Percentiles rank a stretch among this genome's conserved stretches.
Evolutionary conservation across 345 rosid genomes (phyloP).

Genomic region (Arabidopsis suecica): DNA sequence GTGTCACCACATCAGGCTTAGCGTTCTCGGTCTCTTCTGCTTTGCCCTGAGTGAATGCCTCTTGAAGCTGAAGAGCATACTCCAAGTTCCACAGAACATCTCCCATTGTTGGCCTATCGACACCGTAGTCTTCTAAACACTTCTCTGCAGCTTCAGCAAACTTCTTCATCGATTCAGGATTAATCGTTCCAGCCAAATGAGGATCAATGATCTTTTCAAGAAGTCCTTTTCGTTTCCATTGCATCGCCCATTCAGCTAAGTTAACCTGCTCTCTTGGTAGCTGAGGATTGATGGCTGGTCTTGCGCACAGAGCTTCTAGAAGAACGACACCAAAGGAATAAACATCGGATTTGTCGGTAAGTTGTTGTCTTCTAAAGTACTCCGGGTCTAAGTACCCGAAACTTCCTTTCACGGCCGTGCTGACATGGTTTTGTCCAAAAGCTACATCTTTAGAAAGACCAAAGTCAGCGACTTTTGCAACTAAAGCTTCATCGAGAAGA

Average conservation of each 20-base stretch:
- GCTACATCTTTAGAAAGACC: constrained; percentile 81
- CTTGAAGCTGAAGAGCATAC: constrained; percentile 75
- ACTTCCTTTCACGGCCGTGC: constrained; percentile 60
- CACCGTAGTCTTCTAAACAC: constrained; percentile 50
- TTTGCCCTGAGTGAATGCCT: constrained; percentile 60
- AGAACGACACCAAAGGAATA: constrained; percentile 75
- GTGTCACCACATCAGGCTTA: constrained; percentile 49
- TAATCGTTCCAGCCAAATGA: constrained; percentile 51
- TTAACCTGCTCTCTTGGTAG: constrained; percentile 74
- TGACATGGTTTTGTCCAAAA: constrained; percentile 71
- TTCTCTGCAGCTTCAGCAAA: constrained; percentile 52
- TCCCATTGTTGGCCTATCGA: constrained; percentile 51
- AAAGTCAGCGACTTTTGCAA: constrained; percentile 84
- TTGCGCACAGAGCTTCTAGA: constrained; percentile 65
- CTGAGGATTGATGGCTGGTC: constrained; percentile 67
- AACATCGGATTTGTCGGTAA: constrained; percentile 70
- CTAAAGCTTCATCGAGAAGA: constrained; percentile 73
- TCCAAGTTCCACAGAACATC: constrained; percentile 52
- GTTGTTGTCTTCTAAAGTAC: constrained; percentile 69
- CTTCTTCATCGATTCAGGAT: constrained; percentile 66
- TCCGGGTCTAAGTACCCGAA: constrained; percentile 71
- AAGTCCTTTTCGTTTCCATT: constrained; percentile 55
- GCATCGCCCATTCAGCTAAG: constrained; percentile 76
- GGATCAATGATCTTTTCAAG: constrained; percentile 60
- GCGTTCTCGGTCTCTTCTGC: constrained; percentile 54